Evolutionary conservation across 225 moss, liverwort and hornwort species (phyloP).

Genomic region (Physcomitrium patens): DNA sequence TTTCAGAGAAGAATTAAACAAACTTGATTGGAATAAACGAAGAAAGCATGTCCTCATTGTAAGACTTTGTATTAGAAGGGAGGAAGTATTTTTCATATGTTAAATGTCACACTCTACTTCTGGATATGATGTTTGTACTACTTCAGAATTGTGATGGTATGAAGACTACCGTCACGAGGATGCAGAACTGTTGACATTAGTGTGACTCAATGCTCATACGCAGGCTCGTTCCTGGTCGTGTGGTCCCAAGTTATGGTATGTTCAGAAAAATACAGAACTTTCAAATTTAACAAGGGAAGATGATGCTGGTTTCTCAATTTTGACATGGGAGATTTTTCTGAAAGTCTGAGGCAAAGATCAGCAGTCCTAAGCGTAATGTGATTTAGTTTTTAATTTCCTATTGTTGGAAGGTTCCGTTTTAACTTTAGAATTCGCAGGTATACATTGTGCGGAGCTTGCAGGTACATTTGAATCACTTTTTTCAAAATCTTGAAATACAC

Average conservation of each 20-base stretch:
- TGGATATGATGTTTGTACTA: background rate
- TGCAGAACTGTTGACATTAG: slow-evolving; percentile 1
- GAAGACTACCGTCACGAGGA: background rate
- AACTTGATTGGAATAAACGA: background rate
- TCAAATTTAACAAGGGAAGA: background rate
- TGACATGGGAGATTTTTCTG: background rate
- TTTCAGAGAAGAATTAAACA: background rate
- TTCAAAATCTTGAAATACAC: background rate
- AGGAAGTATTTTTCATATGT: background rate
- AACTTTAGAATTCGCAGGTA: slow-evolving; percentile 55
- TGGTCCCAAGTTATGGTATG: slow-evolving; percentile 86
- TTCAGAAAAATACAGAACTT: background rate
- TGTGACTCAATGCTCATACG: slow-evolving; percentile 19
- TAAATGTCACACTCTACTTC: slow-evolving; percentile 1
- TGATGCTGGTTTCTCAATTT: background rate
- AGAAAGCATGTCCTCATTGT: background rate
- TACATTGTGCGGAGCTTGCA: slow-evolving; percentile 92
- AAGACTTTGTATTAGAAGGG: slow-evolving; percentile 1
- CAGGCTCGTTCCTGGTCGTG: slow-evolving; percentile 79
- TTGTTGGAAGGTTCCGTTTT: slow-evolving; percentile 1
- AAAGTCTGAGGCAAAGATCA: slow-evolving; percentile 11
- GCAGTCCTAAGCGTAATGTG: background rate
- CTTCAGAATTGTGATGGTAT: background rate
- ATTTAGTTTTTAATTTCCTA: slow-evolving; percentile 17
- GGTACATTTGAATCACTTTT: slow-evolving; percentile 41